phyloP scores from a whole-genome alignment of 306 rosid species.

The Ammopiptanthus mongolicus region DNA sequence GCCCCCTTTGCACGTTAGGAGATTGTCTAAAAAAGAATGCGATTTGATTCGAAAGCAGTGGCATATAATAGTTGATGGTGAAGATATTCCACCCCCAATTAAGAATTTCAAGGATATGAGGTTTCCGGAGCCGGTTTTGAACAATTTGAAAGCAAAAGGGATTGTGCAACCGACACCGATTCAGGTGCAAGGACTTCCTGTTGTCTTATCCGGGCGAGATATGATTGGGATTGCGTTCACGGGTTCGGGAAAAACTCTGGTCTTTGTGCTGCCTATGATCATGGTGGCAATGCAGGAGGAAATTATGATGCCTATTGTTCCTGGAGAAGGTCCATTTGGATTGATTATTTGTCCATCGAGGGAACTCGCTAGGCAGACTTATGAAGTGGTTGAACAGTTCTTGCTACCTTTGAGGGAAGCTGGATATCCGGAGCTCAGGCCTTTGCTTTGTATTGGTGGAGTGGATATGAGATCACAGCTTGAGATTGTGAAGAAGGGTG shows the following conservation, averaged over 20 bases:
- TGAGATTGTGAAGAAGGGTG: conserved; percentile 83
- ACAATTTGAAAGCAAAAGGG: conserved; percentile 70
- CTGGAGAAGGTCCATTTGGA: conserved; percentile 93
- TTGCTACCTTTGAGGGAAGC: conserved; percentile 74
- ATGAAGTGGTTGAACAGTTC: conserved; percentile 80
- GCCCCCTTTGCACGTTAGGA: conserved; percentile 71
- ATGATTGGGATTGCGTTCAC: conserved; percentile 98
- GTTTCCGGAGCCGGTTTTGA: conserved; percentile 82
- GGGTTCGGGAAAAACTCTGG: conserved; percentile 86
- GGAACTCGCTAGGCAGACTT: conserved; percentile 94
- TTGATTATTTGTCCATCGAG: conserved; percentile 82
- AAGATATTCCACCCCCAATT: conserved; percentile 68
- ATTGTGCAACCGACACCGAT: conserved; percentile 95
- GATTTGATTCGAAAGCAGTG: conserved; percentile 81
- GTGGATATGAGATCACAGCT: conserved; percentile 86
- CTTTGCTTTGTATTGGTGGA: conserved; percentile 94
- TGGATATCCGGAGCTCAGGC: conserved; percentile 84
- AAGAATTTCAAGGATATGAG: conserved; percentile 90
- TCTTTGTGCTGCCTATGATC: conserved; percentile 88
- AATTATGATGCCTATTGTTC: conserved; percentile 84
- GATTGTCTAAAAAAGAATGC: conserved; percentile 56
- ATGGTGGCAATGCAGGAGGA: conserved; percentile 94
- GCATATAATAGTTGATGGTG: conserved; percentile 91
- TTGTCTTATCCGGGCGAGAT: conserved; percentile 77
- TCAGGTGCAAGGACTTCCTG: conserved; percentile 98